Conservation (phyloP, 2,329 filamentous ascomycete species). For the Rachicladosporium sp. region DNA sequence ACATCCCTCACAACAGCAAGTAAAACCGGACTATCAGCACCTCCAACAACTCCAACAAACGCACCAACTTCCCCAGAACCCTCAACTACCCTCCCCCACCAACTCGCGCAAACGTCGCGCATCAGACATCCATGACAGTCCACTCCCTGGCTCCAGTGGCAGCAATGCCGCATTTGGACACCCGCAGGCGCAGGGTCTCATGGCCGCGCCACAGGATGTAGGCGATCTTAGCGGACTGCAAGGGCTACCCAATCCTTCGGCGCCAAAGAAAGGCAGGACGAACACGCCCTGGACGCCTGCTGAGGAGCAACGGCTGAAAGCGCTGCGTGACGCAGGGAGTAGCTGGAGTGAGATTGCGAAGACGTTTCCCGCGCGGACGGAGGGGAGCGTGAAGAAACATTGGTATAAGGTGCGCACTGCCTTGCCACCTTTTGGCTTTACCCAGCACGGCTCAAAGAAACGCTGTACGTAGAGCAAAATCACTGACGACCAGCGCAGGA, state of each 20-base stretch:
- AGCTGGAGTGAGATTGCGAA: slow-evolving; percentile 99
- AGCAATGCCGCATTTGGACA: slow-evolving; percentile 18
- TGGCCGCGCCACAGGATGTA: slow-evolving; percentile 9
- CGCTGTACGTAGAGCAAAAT: too few relatives aligned
- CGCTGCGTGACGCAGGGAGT: slow-evolving; percentile 83
- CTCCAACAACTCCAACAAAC: slow-evolving; percentile 19
- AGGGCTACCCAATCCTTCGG: slow-evolving; percentile 28
- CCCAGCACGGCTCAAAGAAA: not conserved
- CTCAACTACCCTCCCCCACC: slow-evolving; percentile 15
- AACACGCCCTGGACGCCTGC: slow-evolving; percentile 97
- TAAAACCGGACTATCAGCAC: slow-evolving; percentile 5
- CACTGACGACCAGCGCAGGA: slow-evolving; percentile 44
- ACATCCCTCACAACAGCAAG: slow-evolving; percentile 13
- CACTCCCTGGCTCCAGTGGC: slow-evolving; percentile 18
- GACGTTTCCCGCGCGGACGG: slow-evolving; percentile 87
- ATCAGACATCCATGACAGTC: slow-evolving; percentile 20
- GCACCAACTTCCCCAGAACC: slow-evolving; percentile 18
- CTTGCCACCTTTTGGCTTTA: slow-evolving; percentile 1
- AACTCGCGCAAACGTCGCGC: slow-evolving; percentile 25
- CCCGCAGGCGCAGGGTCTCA: slow-evolving; percentile 14
- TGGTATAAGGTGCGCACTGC: slow-evolving; percentile 74
- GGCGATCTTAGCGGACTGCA: slow-evolving; percentile 17
- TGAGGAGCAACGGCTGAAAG: slow-evolving; percentile 83
- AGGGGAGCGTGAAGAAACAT: slow-evolving; percentile 98
- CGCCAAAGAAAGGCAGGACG: slow-evolving; percentile 85